Evolutionary conservation across 441 rosid genomes (phyloP).

Genomic region (Pelargonium myrrhifolium): DNA sequence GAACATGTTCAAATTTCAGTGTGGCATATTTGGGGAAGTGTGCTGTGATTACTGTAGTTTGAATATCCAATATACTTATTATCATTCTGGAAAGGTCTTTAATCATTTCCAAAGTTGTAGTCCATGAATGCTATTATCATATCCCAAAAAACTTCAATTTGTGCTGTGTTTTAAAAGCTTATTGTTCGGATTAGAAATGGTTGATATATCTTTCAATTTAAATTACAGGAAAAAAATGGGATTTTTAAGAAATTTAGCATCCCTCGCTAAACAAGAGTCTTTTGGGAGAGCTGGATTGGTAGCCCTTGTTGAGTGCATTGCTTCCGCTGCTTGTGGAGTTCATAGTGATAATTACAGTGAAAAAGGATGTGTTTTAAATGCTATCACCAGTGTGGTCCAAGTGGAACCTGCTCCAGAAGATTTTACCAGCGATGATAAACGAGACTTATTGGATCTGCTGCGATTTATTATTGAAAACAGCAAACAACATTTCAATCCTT

Average conservation of each 20-base stretch:
- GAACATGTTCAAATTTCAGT: not conserved
- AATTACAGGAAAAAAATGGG: conserved; percentile 47
- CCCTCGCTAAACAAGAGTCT: conserved; percentile 59
- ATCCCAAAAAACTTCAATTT: not conserved
- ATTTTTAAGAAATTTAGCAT: conserved; percentile 63
- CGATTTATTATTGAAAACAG: conserved; percentile 82
- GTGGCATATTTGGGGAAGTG: not conserved
- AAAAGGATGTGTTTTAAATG: conserved; percentile 25
- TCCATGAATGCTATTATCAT: not conserved
- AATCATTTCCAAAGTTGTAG: not conserved
- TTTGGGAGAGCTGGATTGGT: conserved; percentile 91
- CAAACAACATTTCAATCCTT: conserved; percentile 93
- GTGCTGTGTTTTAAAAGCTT: not conserved
- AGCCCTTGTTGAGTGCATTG: conserved; percentile 77
- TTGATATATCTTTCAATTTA: conserved; percentile 13
- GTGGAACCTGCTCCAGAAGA: conserved; percentile 28
- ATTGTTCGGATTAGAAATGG: conserved; percentile 1
- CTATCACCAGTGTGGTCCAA: conserved; percentile 22
- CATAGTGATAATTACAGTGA: conserved; percentile 23
- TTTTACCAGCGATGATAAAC: conserved; percentile 28
- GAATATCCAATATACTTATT: not conserved
- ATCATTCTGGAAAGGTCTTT: not conserved
- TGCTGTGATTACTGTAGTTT: not conserved
- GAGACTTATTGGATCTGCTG: conserved; percentile 55
- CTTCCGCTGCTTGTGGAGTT: conserved; percentile 51